phyloP scores from a whole-genome alignment of 495 filamentous ascomycete species.

The Xylaria nigripes region DNA sequence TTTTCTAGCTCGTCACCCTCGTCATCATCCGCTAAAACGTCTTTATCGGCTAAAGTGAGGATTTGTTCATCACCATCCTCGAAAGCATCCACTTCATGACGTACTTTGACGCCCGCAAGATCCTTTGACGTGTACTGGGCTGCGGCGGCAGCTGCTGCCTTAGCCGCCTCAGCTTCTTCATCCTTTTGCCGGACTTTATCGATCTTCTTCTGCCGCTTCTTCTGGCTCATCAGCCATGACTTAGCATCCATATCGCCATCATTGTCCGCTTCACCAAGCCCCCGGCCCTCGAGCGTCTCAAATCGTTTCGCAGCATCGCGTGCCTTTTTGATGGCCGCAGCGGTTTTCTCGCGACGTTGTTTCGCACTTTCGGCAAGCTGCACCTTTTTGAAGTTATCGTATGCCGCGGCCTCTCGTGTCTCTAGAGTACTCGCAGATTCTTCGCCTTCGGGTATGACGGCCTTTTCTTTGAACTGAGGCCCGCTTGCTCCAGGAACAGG shows the following conservation, averaged over 20 bases:
- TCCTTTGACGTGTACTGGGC: slow-evolving; percentile 71
- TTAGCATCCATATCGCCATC: slow-evolving; percentile 68
- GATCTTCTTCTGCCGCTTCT: slow-evolving; percentile 86
- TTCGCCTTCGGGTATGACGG: slow-evolving; percentile 32
- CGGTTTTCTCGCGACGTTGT: slow-evolving; percentile 65
- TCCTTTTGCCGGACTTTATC: slow-evolving; percentile 66
- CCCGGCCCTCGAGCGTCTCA: slow-evolving; percentile 66
- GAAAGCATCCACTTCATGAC: slow-evolving; percentile 71
- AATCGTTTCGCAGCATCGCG: slow-evolving; percentile 72
- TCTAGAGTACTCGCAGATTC: slow-evolving; percentile 70
- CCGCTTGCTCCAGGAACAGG: slow-evolving; percentile 63
- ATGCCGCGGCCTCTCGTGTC: slow-evolving; percentile 65
- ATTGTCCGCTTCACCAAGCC: slow-evolving; percentile 64
- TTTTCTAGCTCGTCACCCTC: slow-evolving; percentile 92
- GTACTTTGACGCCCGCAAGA: slow-evolving; percentile 83
- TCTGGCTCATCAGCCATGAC: slow-evolving; percentile 75
- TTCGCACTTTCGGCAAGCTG: slow-evolving; percentile 55
- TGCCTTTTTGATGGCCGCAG: slow-evolving; percentile 76
- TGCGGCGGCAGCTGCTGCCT: slow-evolving; percentile 36
- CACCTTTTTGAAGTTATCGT: slow-evolving; percentile 52
- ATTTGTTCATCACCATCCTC: slow-evolving; percentile 74
- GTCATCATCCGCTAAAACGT: slow-evolving; percentile 67
- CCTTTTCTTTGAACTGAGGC: slow-evolving; percentile 25
- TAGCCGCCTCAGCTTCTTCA: slow-evolving; percentile 56
- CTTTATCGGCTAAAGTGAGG: slow-evolving; percentile 82